A percentile compares a stretch with the other conserved stretches of the same genome.
These are phyloP conservation scores for Talaromyces marneffei DNA, from an alignment of 2,329 filamentous ascomycete genomes.

Conservation along the genomic window DNA sequence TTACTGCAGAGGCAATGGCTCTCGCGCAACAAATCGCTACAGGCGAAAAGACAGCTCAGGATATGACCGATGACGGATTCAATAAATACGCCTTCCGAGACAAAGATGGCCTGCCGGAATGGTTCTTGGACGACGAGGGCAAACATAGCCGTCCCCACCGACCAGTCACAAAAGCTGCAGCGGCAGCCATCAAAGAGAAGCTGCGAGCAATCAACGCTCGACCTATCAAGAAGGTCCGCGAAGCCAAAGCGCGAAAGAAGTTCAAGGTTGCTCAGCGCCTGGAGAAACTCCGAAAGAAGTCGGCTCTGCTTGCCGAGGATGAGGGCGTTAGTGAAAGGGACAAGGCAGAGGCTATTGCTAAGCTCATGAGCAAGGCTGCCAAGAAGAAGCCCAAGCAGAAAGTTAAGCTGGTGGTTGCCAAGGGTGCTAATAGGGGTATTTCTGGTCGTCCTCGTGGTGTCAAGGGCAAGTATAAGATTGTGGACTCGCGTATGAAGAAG, in stretches of 20 bases:
- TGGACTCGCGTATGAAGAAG: slow-evolving; percentile 93
- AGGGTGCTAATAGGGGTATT: slow-evolving; percentile 75
- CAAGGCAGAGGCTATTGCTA: slow-evolving; percentile 78
- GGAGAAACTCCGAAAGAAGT: slow-evolving; percentile 96
- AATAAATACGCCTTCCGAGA: slow-evolving; percentile 91
- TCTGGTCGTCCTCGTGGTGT: slow-evolving; percentile 82
- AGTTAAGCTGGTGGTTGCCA: slow-evolving; percentile 83
- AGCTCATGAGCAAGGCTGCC: slow-evolving; percentile 71
- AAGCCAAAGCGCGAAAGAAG: slow-evolving; percentile 95
- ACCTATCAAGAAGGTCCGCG: slow-evolving; percentile 97
- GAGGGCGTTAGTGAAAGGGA: slow-evolving; percentile 94
- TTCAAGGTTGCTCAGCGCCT: slow-evolving; percentile 84
- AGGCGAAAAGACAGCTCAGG: slow-evolving; percentile 70
- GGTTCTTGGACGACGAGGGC: slow-evolving; percentile 92
- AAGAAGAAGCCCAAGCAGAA: slow-evolving; percentile 81
- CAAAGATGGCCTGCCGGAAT: slow-evolving; percentile 84
- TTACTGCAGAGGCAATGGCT: slow-evolving; percentile 99
- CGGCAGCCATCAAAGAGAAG: slow-evolving; percentile 91
- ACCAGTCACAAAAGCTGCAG: slow-evolving; percentile 87
- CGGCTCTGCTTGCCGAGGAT: slow-evolving; percentile 78
- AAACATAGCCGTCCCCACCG: slow-evolving; percentile 77
- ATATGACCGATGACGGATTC: slow-evolving; percentile 85
- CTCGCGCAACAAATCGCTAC: slow-evolving; percentile 87
- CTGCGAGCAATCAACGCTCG: slow-evolving; percentile 84
- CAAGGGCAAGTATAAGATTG: slow-evolving; percentile 96